Evolutionary conservation across 2,329 filamentous ascomycete species (phyloP), one percentile per base, ranked within the genome.

Genomic region (Verticillium albo-atrum): DNA sequence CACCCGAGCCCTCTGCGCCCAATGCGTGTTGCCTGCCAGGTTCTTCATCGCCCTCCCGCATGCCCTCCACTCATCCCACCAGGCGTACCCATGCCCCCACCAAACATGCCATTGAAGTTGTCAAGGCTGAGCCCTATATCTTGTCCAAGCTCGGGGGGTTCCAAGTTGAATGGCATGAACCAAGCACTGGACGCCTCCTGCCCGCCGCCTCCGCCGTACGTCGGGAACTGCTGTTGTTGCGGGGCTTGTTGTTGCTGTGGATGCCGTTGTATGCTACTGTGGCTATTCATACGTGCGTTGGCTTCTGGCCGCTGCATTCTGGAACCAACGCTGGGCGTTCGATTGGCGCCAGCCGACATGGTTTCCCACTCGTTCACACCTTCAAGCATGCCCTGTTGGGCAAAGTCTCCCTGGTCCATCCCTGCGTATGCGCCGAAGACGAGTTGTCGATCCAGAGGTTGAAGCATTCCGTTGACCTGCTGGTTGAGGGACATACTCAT

Each of bases 91-190:
- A 50, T 50, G 10, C 17, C 42, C 25, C 42, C 42, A 3, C 74
- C 75, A 67, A 84, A 83, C 67, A 85, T 77, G 28, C 69, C 73
- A 27, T 75, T 75, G 64, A 84, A 84, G 10, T 73, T 73, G 61
- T 85, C 83, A 27, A 81, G 72, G 35, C 75, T 75, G 26, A 77
- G 67, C 23, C 71, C 72, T 57, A 79, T 64, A 37, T 83, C 82
- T 58, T 82, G 81, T 6, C 77, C 75, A 50, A 84, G 74, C 60
- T 86, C 84, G 0, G 90, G 87, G 23, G 92, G 90, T 60, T 95
- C 90, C 74, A 96, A 86, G 70, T 96, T 96, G 74, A 97, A 96
- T 1, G 93, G 92, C 79, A 96, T 87, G 72, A 96, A 96, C 91
- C 93, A 98, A 5, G 90, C 91, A 57, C 88, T 89, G 56, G 78